Evolutionary conservation across 2,329 filamentous ascomycete genomes (phyloP).

Genomic region (Intubia oerlemansii): DNA sequence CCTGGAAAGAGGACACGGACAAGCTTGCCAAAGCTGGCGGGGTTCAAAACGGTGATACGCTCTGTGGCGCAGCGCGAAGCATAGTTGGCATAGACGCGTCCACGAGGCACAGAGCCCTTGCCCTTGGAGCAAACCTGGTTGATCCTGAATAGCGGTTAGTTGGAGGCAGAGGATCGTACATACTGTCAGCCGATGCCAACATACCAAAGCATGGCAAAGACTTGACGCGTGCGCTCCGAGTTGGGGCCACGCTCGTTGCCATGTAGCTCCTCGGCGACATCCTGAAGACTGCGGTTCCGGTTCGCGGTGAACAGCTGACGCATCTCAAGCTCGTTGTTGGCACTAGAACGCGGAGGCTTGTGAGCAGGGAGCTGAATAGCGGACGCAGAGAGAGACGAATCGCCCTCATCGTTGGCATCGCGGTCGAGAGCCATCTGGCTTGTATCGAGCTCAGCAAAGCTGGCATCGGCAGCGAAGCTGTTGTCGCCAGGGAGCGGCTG

Average conservation of each 20-base stretch:
- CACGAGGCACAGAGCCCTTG: slow-evolving; percentile 73
- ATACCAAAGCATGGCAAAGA: slow-evolving; percentile 80
- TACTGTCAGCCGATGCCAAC: slow-evolving; percentile 11
- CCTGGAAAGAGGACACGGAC: slow-evolving; percentile 92
- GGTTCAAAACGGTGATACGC: slow-evolving; percentile 84
- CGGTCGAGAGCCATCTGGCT: slow-evolving; percentile 37
- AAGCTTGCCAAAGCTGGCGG: slow-evolving; percentile 91
- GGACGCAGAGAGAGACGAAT: slow-evolving; percentile 24
- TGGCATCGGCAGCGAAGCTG: slow-evolving; percentile 27
- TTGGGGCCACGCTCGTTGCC: slow-evolving; percentile 62
- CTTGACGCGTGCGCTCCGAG: slow-evolving; percentile 63
- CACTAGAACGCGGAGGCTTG: slow-evolving; percentile 44
- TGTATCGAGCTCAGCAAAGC: slow-evolving; percentile 35
- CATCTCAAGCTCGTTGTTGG: slow-evolving; percentile 66
- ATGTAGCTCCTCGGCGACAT: slow-evolving; percentile 56
- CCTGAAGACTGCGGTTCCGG: slow-evolving; percentile 41
- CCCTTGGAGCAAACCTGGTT: slow-evolving; percentile 50
- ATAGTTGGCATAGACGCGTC: slow-evolving; percentile 88
- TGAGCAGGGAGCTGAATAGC: slow-evolving; percentile 18
- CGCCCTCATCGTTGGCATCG: slow-evolving; percentile 35
- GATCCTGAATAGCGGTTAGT: slow-evolving; percentile 32
- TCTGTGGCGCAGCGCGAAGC: slow-evolving; percentile 83
- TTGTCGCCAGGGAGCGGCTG: slow-evolving; percentile 35
- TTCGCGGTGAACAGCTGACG: slow-evolving; percentile 53
- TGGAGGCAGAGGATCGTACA: slow-evolving; percentile 5